Base-by-base conservation (phyloP, 2,329 filamentous ascomycete species). In the Mollisiaceae sp. region DNA sequence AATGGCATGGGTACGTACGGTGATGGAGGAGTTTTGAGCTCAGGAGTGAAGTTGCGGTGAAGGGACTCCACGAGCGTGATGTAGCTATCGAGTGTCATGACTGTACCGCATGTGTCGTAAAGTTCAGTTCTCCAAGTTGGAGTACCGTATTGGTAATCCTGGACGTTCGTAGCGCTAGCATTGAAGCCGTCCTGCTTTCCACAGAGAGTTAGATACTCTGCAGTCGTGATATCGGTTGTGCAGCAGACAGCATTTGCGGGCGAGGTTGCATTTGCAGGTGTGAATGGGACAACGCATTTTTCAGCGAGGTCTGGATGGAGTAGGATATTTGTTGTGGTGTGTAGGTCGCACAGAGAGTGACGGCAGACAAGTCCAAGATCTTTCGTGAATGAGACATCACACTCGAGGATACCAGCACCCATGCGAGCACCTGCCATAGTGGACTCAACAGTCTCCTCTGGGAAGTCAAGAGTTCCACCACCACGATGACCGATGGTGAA, bases 171-270 rank as follows among this genome's bases (percentile, higher is more conserved):
- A 12, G 70, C 70, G 15, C 64, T 65, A 14, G 65, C 35, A 39
- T 71, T 71, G 59, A 64, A 70, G 6, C 68, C 70, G 24, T 71
- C 68, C 56, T 66, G 65, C 36, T 70, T 70, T 1, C 70, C 70
- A 15, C 70, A 70, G 4, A 71, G 64, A 11, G 59, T 66, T 5
- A 63, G 58, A 59, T 62, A 71, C 55, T 71, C 70, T 1, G 45
- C 65, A 0, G 41, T 56, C 4, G 70, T 70, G 56, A 71, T 70
- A 32, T 71, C 70, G 56, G 64, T 69, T 15, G 70, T 70, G 47
- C 70, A 71, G 64, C 70, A 71, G 20, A 64, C 55, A 1, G 70
- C 70, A 4, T 43, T 64, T 3, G 70, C 68, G 5, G 62, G 59
- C 8, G 65, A 54, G 1, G 60, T 64, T 12, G 59, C 59, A 45